phyloP scores from a whole-genome alignment of 2,329 filamentous ascomycete genomes.

The Pseudovirgaria hyperparasitica region DNA sequence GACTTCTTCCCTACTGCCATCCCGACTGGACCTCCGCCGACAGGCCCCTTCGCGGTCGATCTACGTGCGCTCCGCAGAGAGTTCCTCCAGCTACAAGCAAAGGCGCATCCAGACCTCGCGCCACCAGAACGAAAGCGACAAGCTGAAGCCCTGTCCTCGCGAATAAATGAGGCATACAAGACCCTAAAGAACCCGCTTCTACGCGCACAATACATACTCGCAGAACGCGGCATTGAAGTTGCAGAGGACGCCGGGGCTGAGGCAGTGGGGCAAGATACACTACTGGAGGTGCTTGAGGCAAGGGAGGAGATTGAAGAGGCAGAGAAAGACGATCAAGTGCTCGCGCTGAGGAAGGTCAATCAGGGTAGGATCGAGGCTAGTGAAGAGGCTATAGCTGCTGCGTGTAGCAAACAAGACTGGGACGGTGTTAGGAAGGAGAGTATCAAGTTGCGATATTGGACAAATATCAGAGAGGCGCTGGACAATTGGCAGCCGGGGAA shows the following conservation, averaged over 20 bases:
- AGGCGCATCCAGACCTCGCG: slow-evolving; percentile 59
- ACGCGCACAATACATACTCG: slow-evolving; percentile 79
- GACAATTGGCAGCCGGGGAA: slow-evolving; percentile 75
- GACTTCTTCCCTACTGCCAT: slow-evolving; percentile 76
- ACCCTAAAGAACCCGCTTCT: slow-evolving; percentile 67
- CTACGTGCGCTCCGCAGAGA: slow-evolving; percentile 60
- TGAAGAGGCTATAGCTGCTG: slow-evolving; percentile 47
- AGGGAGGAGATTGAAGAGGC: slow-evolving; percentile 46
- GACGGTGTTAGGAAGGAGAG: slow-evolving; percentile 57
- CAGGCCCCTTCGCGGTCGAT: slow-evolving; percentile 64
- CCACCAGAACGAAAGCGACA: slow-evolving; percentile 37
- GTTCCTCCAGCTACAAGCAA: slow-evolving; percentile 72
- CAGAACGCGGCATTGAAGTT: slow-evolving; percentile 60
- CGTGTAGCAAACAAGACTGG: slow-evolving; percentile 55
- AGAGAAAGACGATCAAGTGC: slow-evolving; percentile 49
- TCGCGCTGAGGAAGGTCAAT: slow-evolving; percentile 50
- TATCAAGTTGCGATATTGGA: slow-evolving; percentile 76
- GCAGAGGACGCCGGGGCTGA: slow-evolving; percentile 65
- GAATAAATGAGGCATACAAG: slow-evolving; percentile 85
- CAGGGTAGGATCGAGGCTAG: slow-evolving; percentile 51
- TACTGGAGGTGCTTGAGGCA: slow-evolving; percentile 71
- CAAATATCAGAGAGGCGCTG: slow-evolving; percentile 70
- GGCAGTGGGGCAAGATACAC: slow-evolving; percentile 55
- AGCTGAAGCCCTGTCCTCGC: slow-evolving; percentile 66
- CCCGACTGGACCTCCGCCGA: slow-evolving; percentile 63